phyloP scores from a whole-genome alignment of 225 moss, liverwort and hornwort species.

The Anthoceros angustus region DNA sequence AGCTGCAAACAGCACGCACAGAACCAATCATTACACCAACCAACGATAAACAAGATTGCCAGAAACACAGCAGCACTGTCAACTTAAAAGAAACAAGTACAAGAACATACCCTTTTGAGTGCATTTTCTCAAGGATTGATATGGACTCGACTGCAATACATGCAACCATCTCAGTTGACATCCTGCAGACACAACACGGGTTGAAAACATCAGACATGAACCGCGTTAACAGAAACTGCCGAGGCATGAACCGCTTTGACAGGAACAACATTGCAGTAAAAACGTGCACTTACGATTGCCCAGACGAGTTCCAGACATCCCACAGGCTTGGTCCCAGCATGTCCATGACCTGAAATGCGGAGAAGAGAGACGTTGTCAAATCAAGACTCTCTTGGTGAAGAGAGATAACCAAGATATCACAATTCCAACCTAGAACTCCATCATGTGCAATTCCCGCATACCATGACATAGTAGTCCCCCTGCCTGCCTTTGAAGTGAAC shows the following conservation, averaged over 20 bases:
- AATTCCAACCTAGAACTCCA: too few relatives aligned
- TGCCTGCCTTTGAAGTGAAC: conserved; percentile 95
- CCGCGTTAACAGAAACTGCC: neutral
- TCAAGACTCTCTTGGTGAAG: neutral
- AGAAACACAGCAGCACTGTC: neutral
- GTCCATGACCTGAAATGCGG: conserved; percentile 64
- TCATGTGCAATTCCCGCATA: conserved; percentile 7
- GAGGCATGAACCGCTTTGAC: too few relatives aligned
- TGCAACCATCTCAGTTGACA: conserved; percentile 99
- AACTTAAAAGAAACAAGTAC: neutral
- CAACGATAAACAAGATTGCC: neutral
- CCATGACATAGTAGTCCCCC: conserved; percentile 98
- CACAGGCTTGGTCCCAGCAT: conserved; percentile 99
- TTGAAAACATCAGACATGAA: neutral
- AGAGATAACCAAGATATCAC: too few relatives aligned
- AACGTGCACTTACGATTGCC: conserved; percentile 59
- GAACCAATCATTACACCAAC: neutral
- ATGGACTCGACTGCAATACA: conserved; percentile 97
- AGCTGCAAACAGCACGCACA: conserved; percentile 23
- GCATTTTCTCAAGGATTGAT: conserved; percentile 98
- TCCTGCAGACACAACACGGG: conserved; percentile 41
- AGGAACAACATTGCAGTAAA: neutral
- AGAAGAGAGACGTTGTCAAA: neutral
- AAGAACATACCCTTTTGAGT: conserved; percentile 51
- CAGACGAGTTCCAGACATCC: conserved; percentile 99